These are phyloP conservation scores for Priceomyces melissophilus DNA, from an alignment of 805 yeast genomes.

Conservation along the genomic window DNA sequence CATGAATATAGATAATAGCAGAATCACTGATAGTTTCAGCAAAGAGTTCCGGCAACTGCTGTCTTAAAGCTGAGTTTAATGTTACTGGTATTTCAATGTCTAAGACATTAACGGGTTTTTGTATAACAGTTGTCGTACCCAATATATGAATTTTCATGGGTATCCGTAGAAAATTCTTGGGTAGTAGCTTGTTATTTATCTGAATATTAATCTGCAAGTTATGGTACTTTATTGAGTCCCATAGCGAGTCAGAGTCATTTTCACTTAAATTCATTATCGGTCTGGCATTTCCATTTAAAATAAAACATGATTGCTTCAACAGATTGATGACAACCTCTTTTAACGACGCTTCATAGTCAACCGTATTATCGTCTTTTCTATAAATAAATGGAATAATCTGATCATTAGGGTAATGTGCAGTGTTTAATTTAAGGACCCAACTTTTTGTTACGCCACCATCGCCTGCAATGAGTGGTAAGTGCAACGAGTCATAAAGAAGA, in stretches of 20 bases:
- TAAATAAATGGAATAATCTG: slow-evolving; percentile 28
- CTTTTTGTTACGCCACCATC: not conserved
- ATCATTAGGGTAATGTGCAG: slow-evolving; percentile 24
- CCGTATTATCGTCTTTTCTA: slow-evolving; percentile 6
- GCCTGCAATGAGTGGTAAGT: slow-evolving; percentile 21
- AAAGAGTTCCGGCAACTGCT: slow-evolving; percentile 12
- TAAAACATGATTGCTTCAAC: slow-evolving; percentile 76
- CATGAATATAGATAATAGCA: slow-evolving; percentile 26
- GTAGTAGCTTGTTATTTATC: slow-evolving; percentile 25
- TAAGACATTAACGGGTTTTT: slow-evolving; percentile 17
- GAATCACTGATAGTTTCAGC: slow-evolving; percentile 1
- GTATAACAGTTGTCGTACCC: slow-evolving; percentile 32
- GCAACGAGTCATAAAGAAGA: slow-evolving; percentile 53
- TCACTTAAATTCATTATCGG: slow-evolving; percentile 75
- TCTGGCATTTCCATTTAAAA: slow-evolving; percentile 74
- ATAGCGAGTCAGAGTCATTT: slow-evolving; percentile 53
- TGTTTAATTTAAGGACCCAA: slow-evolving; percentile 44
- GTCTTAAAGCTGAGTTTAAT: slow-evolving; percentile 5
- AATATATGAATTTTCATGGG: slow-evolving; percentile 51
- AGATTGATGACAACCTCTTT: slow-evolving; percentile 68
- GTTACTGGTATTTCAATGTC: slow-evolving; percentile 3
- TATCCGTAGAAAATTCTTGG: slow-evolving; percentile 29
- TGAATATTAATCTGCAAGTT: slow-evolving; percentile 24
- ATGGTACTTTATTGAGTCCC: slow-evolving; percentile 47
- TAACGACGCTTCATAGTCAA: slow-evolving; percentile 29